Evolutionary conservation across 2,329 filamentous ascomycete genomes (phyloP).

Genomic region (Rhinocladiella similis): DNA sequence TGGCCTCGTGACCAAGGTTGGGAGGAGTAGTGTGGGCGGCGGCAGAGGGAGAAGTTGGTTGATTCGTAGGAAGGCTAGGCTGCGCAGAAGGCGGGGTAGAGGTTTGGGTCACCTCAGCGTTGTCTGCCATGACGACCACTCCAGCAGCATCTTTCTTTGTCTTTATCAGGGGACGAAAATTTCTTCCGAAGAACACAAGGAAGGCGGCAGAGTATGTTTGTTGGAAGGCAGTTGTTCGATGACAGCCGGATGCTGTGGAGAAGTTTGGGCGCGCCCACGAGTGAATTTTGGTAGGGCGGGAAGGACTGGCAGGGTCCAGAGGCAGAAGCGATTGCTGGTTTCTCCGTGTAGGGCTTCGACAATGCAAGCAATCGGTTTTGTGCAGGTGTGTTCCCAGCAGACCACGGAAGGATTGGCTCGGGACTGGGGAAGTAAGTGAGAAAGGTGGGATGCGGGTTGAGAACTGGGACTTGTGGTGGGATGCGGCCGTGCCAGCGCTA

Average conservation of each 20-base stretch:
- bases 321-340: not conserved
- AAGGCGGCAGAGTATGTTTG: not conserved
- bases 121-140: conserved; percentile 22
- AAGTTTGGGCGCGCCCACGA: not conserved
- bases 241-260: not conserved
- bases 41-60: conserved; percentile 11
- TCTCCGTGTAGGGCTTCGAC: not conserved
- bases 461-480: too few species aligned
- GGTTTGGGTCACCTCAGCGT: conserved; percentile 21
- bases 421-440: not conserved
- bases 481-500: too few species aligned
- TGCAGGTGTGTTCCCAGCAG: not conserved
- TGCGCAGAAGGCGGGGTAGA: conserved; percentile 15
- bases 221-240: not conserved
- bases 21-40: conserved; percentile 6
- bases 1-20: conserved; percentile 42
- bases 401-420: not conserved
- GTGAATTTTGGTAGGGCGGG: not conserved
- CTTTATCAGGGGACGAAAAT: not conserved
- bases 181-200: not conserved
- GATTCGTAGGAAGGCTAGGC: conserved; percentile 10
- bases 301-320: not conserved
- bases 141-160: conserved; percentile 18
- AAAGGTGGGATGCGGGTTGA: not conserved
- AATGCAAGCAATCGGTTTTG: not conserved